Evolutionary conservation across 1,284 basidiomycete species (phyloP), one percentile per base, ranked within the genome.

Genomic region (Agaricales sp.): DNA sequence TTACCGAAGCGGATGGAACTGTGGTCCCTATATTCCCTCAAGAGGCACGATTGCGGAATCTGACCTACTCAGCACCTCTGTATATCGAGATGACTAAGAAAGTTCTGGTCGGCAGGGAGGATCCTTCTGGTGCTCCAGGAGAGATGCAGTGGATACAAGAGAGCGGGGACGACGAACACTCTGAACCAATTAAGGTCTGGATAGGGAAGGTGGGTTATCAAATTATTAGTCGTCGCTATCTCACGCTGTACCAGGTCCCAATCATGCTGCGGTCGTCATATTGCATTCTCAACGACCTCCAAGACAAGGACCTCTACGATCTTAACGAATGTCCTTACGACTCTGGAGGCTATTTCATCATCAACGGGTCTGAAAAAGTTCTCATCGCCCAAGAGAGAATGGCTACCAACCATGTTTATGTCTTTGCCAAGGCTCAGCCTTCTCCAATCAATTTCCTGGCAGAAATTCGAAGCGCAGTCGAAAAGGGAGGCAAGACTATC

Each of bases 331-430:
- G 95, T 61, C 95, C 95, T 1, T 95, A 94, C 62, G 96, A 99
- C 66, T 91, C 92, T 50, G 95, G 95, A 64, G 95, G 95, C 53
- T 99, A 99, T 68, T 99, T 99, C 65, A 92, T 99, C 65, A 98
- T 99, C 72, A 99, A 98, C 60, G 95, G 95, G 22, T 99, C 96
- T 1, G 95, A 99, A 67, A 99, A 99, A 67, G 95, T 99, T 22
- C 76, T 99, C 56, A 99, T 99, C 67, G 95, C 96, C 0, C 95
- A 99, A 65, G 95, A 99, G 67, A 83, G 96, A 48, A 99, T 99
- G 94, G 95, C 96, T 6, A 95, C 93, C 38, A 99, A 99, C 68
- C 94, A 97, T 61, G 96, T 99, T 59, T 99, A 99, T 65, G 94
- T 98, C 51, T 99, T 99, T 64, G 92, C 94, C 52, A 99, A 99